Evolutionary conservation across 2,329 filamentous ascomycete species (phyloP), one percentile per base, ranked within the genome.

Genomic region (Fusarium cicatricum): DNA sequence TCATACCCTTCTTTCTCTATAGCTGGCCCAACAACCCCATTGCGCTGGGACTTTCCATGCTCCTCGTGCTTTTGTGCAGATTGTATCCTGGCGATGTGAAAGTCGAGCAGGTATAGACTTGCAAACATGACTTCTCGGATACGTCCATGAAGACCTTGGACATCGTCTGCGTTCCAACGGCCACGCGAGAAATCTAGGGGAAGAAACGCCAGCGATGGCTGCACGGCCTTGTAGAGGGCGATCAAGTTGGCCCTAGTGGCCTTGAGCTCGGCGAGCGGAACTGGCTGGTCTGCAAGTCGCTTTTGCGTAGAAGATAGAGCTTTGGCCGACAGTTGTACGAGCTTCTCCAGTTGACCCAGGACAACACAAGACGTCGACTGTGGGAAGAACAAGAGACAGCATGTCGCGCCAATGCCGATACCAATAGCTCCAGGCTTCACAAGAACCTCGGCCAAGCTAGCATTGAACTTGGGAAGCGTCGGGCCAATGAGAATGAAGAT

Each of bases 301-400:
- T 50, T 64, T 0, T 58, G 58, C 0, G 75, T 77, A 3, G 66
- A 55, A 3, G 72, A 69, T 5, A 80, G 46, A 0, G 76, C 71
- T 0, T 52, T 54, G 1, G 75, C 64, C 0, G 78, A 55, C 59
- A 73, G 62, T 12, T 64, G 62, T 3, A 74, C 44, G 3, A 77
- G 55, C 11, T 69, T 68, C 36, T 71, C 67, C 36, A 76, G 66
- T 11, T 71, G 55, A 9, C 65, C 62, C 0, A 83, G 65, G 1
- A 80, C 75, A 2, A 74, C 69, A 19, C 77, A 75, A 0, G 80
- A 81, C 0, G 81, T 80, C 0, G 81, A 83, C 34, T 76, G 75
- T 0, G 81, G 81, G 48, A 83, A 82, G 38, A 83, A 70, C 4
- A 83, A 51, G 1, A 83, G 44, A 5, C 74, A 77, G 38, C 75